Evolutionary conservation across 2,329 filamentous ascomycete genomes (phyloP), one percentile per base, ranked within the genome.

Genomic region (Diaporthe helianthi): DNA sequence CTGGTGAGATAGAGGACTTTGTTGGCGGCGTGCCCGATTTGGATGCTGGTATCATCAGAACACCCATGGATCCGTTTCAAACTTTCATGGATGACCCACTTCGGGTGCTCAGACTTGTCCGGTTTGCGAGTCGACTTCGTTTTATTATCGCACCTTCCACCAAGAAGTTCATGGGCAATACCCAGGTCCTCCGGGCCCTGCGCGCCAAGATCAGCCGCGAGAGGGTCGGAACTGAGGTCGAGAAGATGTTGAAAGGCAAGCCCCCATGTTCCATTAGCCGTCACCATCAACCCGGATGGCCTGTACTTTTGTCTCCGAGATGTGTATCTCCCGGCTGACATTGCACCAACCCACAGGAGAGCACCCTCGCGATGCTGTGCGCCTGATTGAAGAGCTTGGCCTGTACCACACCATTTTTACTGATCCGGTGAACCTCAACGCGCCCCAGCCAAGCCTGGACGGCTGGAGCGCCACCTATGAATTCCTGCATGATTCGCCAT

Each of bases 21-120:
- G 97, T 93, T 0, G 86, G 87, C 9, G 95, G 96, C 0, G 82
- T 97, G 44, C 77, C 86, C 9, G 95, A 98, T 76, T 89, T 98
- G 88, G 79, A 85, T 41, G 82, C 84, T 2, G 87, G 88, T 71
- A 82, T 94, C 61, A 94, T 99, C 73, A 87, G 92, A 66, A 98
- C 96, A 3, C 95, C 95, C 0, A 81, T 98, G 51, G 91, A 94
- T 65, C 94, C 95, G 29, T 90, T 93, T 65, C 92, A 97, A 77
- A 99, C 95, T 0, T 98, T 99, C 81, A 93, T 90, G 78, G 95
- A 98, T 76, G 95, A 98, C 76, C 96, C 96, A 15, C 83, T 99
- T 29, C 87, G 96, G 22, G 92, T 98, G 4, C 82, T 98, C 71
- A 89, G 95, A 58, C 83, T 98, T 65, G 92, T 99, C 61, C 89